A percentile compares a stretch with the other conserved stretches of the same genome.
Evolutionary conservation across 257 asterid species (phyloP).

Genomic region (Solanum boliviense): DNA sequence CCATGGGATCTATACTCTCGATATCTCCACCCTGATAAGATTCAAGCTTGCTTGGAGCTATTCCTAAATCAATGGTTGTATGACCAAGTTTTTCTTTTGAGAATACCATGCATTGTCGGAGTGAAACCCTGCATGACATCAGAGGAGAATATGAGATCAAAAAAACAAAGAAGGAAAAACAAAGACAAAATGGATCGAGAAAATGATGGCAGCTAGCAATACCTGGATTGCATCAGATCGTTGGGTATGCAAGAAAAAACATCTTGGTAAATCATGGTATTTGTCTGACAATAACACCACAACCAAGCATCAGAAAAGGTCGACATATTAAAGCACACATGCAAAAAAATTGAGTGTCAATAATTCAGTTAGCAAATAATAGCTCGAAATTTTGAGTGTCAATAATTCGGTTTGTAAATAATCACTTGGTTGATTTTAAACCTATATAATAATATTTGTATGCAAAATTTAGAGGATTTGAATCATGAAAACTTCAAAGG

Average conservation of each 20-base stretch:
- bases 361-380: not conserved
- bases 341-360: not conserved
- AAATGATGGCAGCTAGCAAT: slow-evolving; percentile 3
- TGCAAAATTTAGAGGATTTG: not conserved
- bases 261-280: slow-evolving; percentile 80
- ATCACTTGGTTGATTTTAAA: not conserved
- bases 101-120: slow-evolving; percentile 67
- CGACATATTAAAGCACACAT: not conserved
- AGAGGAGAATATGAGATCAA: not conserved
- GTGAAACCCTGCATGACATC: slow-evolving; percentile 47
- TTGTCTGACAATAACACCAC: slow-evolving; percentile 46
- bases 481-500: not conserved
- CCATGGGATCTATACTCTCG: slow-evolving; percentile 71
- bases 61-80: slow-evolving; percentile 80
- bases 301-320: not conserved
- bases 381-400: not conserved
- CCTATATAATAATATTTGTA: not conserved
- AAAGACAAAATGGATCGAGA: not conserved
- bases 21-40: slow-evolving; percentile 57
- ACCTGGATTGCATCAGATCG: slow-evolving; percentile 91
- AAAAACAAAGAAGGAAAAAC: not conserved
- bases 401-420: not conserved
- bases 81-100: slow-evolving; percentile 76
- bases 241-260: slow-evolving; percentile 88
- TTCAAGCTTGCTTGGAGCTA: slow-evolving; percentile 64